Base-by-base conservation (phyloP, 768 basidiomycete species). In the Collybia sp. region DNA sequence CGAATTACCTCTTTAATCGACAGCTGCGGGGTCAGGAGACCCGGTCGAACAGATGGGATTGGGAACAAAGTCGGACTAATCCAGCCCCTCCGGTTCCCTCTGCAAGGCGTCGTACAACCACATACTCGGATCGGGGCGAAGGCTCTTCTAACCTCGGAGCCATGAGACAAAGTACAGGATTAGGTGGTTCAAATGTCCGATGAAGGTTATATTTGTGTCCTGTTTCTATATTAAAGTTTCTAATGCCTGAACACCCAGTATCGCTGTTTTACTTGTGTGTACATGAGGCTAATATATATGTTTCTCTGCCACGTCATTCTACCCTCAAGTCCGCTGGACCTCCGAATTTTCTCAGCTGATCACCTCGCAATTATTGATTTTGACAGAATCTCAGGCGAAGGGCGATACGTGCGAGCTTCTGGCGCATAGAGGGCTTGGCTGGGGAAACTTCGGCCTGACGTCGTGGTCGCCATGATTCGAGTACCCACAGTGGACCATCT, bases 161-260 rank as follows among this genome's bases (percentile, higher is more conserved):
- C 17, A 82, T 87, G 75, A 76, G 90, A 59, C 70, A 77, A 31
- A 88, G 88, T 57, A 87, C 88, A 12, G 91, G 88, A 0, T 77
- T 85, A 46, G 92, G 91, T 25, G 82, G 89, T 19, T 87, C 89
- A 3, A 81, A 64, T 50, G 82, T 84, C 19, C 73, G 89, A 49
- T 92, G 67, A 62, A 62, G 56, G 8, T 37, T 41, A 19, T 44
- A 20, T 37, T 30, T 32, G 10, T 32, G 11, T 12, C 3, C 16
- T n/a, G 43, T 12, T n/a, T 45, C 37, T 30, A 30, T 12, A 11
- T 20, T 45, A 25, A 38, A 32, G 19, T 40, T 46, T 45, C 3
- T 30, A 17, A 40, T 40, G 12, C 32, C 25, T 20, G 38, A 12
- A 40, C 32, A n/a, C n/a, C 10, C 12, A 25, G 15, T 31, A 18